Evolutionary conservation across 257 asterid species (phyloP).

Genomic region (Capsicum chinense): DNA sequence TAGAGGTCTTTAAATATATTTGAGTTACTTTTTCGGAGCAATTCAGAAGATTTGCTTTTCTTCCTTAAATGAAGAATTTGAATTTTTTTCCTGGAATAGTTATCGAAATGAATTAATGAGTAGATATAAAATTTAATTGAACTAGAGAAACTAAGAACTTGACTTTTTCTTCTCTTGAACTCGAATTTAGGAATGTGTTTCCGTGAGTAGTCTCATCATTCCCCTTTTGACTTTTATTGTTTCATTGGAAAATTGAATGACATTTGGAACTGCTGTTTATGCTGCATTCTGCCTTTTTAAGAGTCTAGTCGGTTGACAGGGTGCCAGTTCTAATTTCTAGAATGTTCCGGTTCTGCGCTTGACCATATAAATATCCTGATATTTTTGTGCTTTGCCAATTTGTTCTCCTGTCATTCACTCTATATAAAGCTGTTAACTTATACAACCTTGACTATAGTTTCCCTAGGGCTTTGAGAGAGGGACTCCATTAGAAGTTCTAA

Average conservation of each 20-base stretch:
- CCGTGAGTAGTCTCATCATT: background rate
- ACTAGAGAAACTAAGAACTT: background rate
- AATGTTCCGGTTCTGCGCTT: slow-evolving; percentile 5
- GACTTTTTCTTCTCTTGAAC: background rate
- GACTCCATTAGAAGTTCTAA: background rate
- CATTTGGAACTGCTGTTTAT: background rate
- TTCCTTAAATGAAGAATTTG: background rate
- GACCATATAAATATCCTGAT: background rate
- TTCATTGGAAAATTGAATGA: background rate
- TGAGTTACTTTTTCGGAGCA: background rate
- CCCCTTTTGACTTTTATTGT: background rate
- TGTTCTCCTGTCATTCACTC: background rate
- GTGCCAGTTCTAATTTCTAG: background rate
- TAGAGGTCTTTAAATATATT: background rate
- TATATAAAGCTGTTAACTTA: slow-evolving; percentile 15
- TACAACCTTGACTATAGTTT: background rate
- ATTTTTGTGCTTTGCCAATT: background rate
- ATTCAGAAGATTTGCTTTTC: background rate
- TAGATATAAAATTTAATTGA: background rate
- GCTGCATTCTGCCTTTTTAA: background rate
- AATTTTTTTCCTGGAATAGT: background rate
- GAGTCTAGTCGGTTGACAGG: slow-evolving; percentile 9
- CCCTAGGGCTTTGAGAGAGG: background rate
- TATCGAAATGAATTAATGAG: background rate
- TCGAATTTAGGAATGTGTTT: background rate